These are phyloP conservation scores for Gaeumannomyces tritici DNA, from an alignment of 2,329 filamentous ascomycete species.

Conservation along the genomic window DNA sequence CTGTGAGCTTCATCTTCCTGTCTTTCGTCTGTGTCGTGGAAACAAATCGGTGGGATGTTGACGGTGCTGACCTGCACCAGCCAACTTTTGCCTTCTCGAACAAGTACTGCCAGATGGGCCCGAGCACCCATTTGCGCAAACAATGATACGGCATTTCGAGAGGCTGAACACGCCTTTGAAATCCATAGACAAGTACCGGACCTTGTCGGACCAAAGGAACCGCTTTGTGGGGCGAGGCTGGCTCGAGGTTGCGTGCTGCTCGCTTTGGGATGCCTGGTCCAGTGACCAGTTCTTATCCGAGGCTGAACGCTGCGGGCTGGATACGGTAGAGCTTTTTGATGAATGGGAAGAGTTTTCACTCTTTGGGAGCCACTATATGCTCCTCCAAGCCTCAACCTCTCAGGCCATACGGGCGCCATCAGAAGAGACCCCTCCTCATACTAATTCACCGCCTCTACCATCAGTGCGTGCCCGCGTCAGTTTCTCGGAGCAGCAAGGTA, in stretches of 20 bases:
- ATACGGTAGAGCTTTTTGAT: conserved; percentile 75
- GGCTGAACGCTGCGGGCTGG: conserved; percentile 50
- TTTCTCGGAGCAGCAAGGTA: conserved; percentile 21
- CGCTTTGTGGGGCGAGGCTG: conserved; percentile 67
- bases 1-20: conserved; percentile 34
- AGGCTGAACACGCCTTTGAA: conserved; percentile 73
- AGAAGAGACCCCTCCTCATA: background rate
- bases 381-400: conserved; percentile 55
- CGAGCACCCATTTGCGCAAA: conserved; percentile 73
- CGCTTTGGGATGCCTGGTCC: conserved; percentile 77
- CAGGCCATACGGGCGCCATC: background rate
- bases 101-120: conserved; percentile 73
- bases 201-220: conserved; percentile 50
- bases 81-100: conserved; percentile 78
- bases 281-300: conserved; percentile 54
- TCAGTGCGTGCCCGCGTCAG: conserved; percentile 3
- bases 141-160: conserved; percentile 76
- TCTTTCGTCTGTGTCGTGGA: background rate
- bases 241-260: conserved; percentile 50
- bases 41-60: conserved; percentile 9
- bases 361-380: conserved; percentile 75
- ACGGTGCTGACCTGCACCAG: conserved; percentile 25
- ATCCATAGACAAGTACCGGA: conserved; percentile 62
- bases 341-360: conserved; percentile 93
- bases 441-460: background rate